Base-by-base conservation (phyloP, 495 filamentous ascomycete genomes). In the Penicillium desertorum region DNA sequence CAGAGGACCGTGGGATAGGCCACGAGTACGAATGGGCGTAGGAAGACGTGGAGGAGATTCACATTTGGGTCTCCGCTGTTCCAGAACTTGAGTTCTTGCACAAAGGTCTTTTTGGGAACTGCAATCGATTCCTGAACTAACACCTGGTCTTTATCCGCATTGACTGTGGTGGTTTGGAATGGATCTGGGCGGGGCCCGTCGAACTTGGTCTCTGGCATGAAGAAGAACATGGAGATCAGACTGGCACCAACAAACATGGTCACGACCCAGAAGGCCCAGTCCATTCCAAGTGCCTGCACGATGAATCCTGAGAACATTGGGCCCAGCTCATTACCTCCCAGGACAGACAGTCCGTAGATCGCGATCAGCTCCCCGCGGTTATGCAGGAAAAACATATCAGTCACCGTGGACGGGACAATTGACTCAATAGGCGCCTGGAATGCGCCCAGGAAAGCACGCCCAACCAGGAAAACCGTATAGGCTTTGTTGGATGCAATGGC, bases 311-410 rank as follows among this genome's bases (percentile, higher is more conserved):
- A 73, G 32, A 83, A 75, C 39, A 83, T 71, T 19, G 80, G 72
- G 0, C 80, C 79, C 14, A 72, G 59, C 1, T 72, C 62, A 3
- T 77, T 79, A 16, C 79, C 79, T 3, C 73, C 69, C 0, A 75
- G 64, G 8, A 80, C 67, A 32, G 77, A 75, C 12, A 72, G 63
- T 12, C 69, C 76, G 61, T 81, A 83, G 12, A 80, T 62, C 4
- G 72, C 67, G 37, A 75, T 70, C 20, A 81, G 63, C 2, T 70
- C 71, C n/a, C 79, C 82, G 12, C 82, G 70, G 58, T 85, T 78
- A 58, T 85, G 81, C 14, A 85, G 64, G 62, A 82, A 85, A 64
- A 82, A 85, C 29, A 82, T 65, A 57, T 85, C 82, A n/a, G 76
- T 74, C 34, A 83, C 79, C 0, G 79, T 79, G 14, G 77, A 69